Evolutionary conservation across 2,329 filamentous ascomycete species (phyloP), one percentile per base, ranked within the genome.

Genomic region (Catunica adiposa): DNA sequence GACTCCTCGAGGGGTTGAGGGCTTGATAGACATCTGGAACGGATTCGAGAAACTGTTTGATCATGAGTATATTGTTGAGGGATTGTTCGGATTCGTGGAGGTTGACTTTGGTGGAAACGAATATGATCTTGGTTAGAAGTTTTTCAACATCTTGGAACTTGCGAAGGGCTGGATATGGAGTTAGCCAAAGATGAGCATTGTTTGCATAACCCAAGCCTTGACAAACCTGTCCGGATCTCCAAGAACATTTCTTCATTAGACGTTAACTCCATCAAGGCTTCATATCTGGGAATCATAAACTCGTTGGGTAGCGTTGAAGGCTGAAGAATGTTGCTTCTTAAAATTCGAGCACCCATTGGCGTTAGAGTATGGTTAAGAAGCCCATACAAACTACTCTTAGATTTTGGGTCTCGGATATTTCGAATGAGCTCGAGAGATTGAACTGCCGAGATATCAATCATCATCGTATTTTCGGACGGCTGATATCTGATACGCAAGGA

Each of bases 391-490:
- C 84, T 90, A 40, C 90, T 80, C 60, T 82, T 86, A 0, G 89
- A 94, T 61, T 84, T 89, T 0, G 80, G 64, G 61, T 84, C 82
- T 11, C 86, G 82, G 0, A 89, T 65, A 61, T 96, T 98, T 63
- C 95, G 88, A 25, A 97, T 84, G 4, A 98, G 75, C 66, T 98
- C 92, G 2, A 98, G 73, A 0, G 88, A 88, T 38, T 83, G 77
- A 26, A 96, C 87, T 0, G 89, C 94, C 0, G 87, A 84, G 1
- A 92, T 75, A 63, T 96, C 90, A 62, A 97, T 94, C 78, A 94
- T 87, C 89, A 97, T 95, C 0, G 88, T 86, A 23, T 90, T 86
- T 64, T 94, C 86, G 0, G 88, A 89, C 1, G 89, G 84, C 63
- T 90, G 83, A 62, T 94, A 96, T 60, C 81, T 83, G 63, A 97